These are phyloP conservation scores for Linum usitatissimum DNA, from an alignment of 345 rosid species.

Conservation along the genomic window DNA sequence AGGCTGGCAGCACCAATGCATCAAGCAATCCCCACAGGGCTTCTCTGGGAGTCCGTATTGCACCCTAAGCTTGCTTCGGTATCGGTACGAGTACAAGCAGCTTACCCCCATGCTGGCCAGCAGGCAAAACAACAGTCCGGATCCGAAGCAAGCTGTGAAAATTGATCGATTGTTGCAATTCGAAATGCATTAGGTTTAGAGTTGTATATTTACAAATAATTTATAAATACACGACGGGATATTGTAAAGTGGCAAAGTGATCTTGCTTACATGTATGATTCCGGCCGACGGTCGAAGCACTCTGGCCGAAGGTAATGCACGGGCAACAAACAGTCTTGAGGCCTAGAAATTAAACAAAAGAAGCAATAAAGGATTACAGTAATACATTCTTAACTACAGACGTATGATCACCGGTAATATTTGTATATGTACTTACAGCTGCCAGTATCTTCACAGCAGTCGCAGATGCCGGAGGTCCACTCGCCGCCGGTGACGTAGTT, in stretches of 20 bases:
- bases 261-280: conserved; percentile 14
- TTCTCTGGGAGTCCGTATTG: not conserved
- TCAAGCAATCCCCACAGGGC: not conserved
- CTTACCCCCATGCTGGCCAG: not conserved
- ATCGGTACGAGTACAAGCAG: not conserved
- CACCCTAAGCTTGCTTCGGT: not conserved
- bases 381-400: too few relatives aligned
- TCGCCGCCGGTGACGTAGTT: not conserved
- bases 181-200: too few relatives aligned
- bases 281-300: conserved; percentile 15
- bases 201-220: too few relatives aligned
- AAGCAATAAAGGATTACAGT: too few relatives aligned
- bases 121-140: not conserved
- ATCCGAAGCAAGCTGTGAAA: not conserved
- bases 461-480: conserved; percentile 21
- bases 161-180: too few relatives aligned
- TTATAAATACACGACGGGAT: too few relatives aligned
- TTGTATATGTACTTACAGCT: conserved; percentile 6
- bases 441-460: conserved; percentile 17
- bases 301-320: conserved; percentile 20
- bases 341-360: not conserved
- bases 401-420: too few relatives aligned
- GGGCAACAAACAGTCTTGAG: conserved; percentile 11
- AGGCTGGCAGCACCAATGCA: not conserved
- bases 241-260: too few relatives aligned